Conservation (phyloP, 2,329 filamentous ascomycete species). For the Aspergillus alliaceus region DNA sequence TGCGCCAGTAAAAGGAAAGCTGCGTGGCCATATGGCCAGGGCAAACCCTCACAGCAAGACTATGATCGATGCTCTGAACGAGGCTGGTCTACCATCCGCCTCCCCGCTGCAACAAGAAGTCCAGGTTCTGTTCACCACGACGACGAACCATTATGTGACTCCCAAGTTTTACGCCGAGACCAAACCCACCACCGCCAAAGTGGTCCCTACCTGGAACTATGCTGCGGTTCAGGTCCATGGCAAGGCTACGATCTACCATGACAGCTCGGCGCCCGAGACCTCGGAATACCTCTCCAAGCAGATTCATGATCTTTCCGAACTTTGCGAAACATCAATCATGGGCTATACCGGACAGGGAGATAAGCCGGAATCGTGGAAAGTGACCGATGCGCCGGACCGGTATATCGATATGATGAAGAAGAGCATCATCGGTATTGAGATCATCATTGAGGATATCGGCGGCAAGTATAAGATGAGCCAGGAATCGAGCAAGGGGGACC, state of each 20-base stretch:
- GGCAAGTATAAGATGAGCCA: constrained; percentile 70
- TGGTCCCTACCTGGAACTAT: constrained; percentile 72
- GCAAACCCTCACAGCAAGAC: constrained; percentile 65
- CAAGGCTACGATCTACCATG: constrained; percentile 53
- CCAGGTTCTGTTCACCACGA: constrained; percentile 61
- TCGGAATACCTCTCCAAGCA: constrained; percentile 51
- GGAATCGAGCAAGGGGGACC: constrained; percentile 55
- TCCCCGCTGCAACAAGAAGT: constrained; percentile 51
- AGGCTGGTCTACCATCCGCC: constrained; percentile 25
- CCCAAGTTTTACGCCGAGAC: constrained; percentile 68
- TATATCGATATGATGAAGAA: constrained; percentile 61
- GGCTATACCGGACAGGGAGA: constrained; percentile 52
- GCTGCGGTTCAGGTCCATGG: constrained; percentile 65
- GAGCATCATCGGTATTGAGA: constrained; percentile 62
- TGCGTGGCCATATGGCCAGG: constrained; percentile 64
- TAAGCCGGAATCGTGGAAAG: constrained; percentile 54
- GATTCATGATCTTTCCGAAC: constrained; percentile 42
- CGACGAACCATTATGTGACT: constrained; percentile 64
- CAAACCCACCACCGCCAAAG: constrained; percentile 64
- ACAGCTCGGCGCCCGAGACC: constrained; percentile 50
- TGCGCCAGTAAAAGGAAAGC: constrained; percentile 30
- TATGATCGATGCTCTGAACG: constrained; percentile 51
- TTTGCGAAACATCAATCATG: constrained; percentile 59
- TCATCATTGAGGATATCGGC: constrained; percentile 55
- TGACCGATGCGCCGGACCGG: constrained; percentile 58